A percentile compares a stretch with the other conserved stretches of the same genome.
phyloP scores from a whole-genome alignment of 106 monocot genomes.

The Allium cepa region DNA sequence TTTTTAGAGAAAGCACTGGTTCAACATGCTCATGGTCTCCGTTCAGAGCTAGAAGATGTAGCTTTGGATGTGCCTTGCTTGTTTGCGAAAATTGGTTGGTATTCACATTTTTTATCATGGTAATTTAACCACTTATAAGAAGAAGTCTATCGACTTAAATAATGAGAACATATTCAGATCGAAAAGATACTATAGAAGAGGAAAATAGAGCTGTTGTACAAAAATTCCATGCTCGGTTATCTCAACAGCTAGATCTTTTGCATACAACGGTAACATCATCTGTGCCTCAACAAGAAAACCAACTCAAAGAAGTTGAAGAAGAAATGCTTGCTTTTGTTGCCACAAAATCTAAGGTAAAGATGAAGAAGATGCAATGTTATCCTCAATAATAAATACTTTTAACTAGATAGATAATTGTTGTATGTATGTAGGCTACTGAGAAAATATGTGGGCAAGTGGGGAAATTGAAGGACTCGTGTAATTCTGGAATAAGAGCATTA shows the following conservation, averaged over 20 bases:
- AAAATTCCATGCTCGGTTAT: conserved; percentile 41
- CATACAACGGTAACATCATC: conserved; percentile 48
- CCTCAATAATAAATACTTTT: too few species aligned
- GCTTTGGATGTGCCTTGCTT: conserved; percentile 50
- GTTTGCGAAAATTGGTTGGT: conserved; percentile 62
- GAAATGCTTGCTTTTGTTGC: conserved; percentile 51
- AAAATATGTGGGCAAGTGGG: conserved; percentile 45
- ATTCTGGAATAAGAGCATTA: conserved; percentile 53
- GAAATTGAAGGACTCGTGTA: conserved; percentile 57
- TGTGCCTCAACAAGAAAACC: conserved; percentile 42
- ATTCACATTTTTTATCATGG: background rate
- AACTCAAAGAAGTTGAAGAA: conserved; percentile 56
- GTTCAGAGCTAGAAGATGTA: conserved; percentile 51
- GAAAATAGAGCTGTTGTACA: conserved; percentile 37
- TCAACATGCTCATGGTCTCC: conserved; percentile 45
- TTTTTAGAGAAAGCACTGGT: conserved; percentile 51
- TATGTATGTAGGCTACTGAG: conserved; percentile 24
- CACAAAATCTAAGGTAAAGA: conserved; percentile 38
- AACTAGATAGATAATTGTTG: too few species aligned
- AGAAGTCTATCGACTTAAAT: background rate
- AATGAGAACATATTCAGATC: conserved; percentile 20
- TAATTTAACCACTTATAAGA: background rate
- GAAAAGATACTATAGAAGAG: conserved; percentile 60
- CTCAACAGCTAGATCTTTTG: conserved; percentile 41
- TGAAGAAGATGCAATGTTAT: too few species aligned